phyloP scores from a whole-genome alignment of 352 stramenopile species.

The Phytophthora agathidicida region DNA sequence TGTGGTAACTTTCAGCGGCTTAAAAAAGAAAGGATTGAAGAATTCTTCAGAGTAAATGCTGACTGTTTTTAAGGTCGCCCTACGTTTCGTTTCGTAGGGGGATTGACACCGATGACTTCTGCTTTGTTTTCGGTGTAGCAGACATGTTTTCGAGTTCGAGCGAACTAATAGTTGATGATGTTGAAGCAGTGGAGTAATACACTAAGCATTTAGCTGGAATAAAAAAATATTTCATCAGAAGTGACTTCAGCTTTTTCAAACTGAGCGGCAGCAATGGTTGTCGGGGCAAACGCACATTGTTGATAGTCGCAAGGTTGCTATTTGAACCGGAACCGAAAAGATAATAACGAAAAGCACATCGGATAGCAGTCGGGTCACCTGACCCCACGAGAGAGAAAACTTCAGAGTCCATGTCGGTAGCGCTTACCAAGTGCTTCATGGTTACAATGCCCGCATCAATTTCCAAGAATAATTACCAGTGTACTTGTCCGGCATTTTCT shows the following conservation, averaged over 20 bases:
- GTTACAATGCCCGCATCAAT: slow-evolving; percentile 2
- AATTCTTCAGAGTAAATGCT: too few relatives aligned
- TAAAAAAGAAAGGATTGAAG: too few relatives aligned
- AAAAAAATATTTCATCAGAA: slow-evolving; percentile 6
- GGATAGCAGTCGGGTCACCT: neutral
- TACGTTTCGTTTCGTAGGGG: too few relatives aligned
- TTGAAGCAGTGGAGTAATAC: too few relatives aligned
- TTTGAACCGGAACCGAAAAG: neutral
- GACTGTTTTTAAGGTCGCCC: too few relatives aligned
- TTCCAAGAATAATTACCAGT: slow-evolving; percentile 12
- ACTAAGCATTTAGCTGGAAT: neutral
- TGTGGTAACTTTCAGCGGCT: too few relatives aligned
- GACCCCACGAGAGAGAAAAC: slow-evolving; percentile 1
- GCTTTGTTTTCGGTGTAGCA: too few relatives aligned
- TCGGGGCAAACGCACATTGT: neutral
- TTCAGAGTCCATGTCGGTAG: neutral
- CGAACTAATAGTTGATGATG: too few relatives aligned
- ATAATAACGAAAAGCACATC: neutral
- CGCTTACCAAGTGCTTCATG: slow-evolving; percentile 5
- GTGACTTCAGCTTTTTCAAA: slow-evolving; percentile 4
- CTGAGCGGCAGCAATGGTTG: neutral
- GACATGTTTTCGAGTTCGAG: too few relatives aligned
- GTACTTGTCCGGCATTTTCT: neutral
- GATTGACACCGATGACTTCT: too few relatives aligned
- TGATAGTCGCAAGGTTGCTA: neutral